Base-by-base conservation (phyloP, 2,329 filamentous ascomycete genomes). In the Fusarium nygamai region DNA sequence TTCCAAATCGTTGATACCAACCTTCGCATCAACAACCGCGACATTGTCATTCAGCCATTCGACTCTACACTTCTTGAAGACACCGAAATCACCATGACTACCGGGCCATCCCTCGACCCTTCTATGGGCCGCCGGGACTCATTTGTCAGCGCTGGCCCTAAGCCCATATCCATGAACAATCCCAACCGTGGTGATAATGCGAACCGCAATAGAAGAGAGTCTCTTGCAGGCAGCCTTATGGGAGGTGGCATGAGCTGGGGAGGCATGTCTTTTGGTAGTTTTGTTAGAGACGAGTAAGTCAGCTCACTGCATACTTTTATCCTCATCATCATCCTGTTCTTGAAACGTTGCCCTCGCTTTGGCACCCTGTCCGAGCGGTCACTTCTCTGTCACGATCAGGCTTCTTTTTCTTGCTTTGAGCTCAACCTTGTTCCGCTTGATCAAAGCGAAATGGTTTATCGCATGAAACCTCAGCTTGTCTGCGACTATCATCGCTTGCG, bases 231-330 rank as follows among this genome's bases (percentile, higher is more conserved):
- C 56, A 92, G 90, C 79, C 83, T 92, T 66, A 90, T 92, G 84
- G 93, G 92, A 73, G 93, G 92, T 73, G 95, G 96, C 78, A 95
- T 98, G 92, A 98, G 95, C 84, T 99, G 96, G 95, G 96, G 96
- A 81, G 96, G 95, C 75, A 91, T 98, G 69, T 98, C 96, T 14
- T 94, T 98, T 75, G 96, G 96, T 72, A 98, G 96, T 80, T 98
- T 97, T 88, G 96, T 99, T 83, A 90, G 94, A 83, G 96, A 99
- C 85, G 96, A 99, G 96, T 99, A 91, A 91, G 96, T 86, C 12
- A 48, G 50, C 50, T 67, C 68, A 69, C 61, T 67, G 71, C 69
- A 60, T 64, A 71, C 73, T 31, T 53, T 51, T 14, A 51, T 34
- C 31, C 54, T 34, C 48, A 56, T 50, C 48, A 33, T 67, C 39